Percentiles rank a stretch among this genome's conserved stretches.
Evolutionary conservation across 768 basidiomycete species (phyloP).

Genomic region (Dentipellis fragilis): DNA sequence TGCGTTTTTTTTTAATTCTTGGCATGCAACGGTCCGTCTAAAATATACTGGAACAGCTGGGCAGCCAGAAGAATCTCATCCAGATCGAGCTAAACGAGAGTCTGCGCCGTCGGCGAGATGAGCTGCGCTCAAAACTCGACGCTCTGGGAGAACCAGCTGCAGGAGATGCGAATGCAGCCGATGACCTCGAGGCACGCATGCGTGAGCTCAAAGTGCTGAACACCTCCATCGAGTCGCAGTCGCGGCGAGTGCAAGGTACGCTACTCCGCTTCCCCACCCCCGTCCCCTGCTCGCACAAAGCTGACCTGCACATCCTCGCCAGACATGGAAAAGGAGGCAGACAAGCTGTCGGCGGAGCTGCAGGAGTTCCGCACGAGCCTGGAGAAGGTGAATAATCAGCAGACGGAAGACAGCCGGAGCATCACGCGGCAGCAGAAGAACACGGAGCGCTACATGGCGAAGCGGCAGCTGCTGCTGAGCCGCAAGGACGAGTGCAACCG

Average conservation of each 20-base stretch:
- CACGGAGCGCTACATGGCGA: constrained; percentile 89
- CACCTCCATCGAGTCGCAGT: constrained; percentile 52
- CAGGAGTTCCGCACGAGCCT: constrained; percentile 57
- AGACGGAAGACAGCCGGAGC: constrained; percentile 75
- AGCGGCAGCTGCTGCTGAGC: constrained; percentile 72
- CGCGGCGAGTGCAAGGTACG: constrained; percentile 53
- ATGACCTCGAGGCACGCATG: constrained; percentile 57
- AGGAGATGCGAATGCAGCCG: constrained; percentile 45
- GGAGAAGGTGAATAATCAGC: constrained; percentile 73
- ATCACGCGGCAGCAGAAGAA: constrained; percentile 92
- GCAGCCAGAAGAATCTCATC: constrained; percentile 65
- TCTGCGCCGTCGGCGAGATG: constrained; percentile 69
- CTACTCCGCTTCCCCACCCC: background rate
- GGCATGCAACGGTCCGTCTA: background rate
- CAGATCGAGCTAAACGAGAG: constrained; percentile 93
- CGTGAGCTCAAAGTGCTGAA: constrained; percentile 65
- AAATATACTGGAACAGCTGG: constrained; percentile 36
- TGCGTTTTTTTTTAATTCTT: constrained; percentile 24
- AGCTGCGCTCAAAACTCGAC: constrained; percentile 69
- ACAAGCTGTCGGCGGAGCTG: constrained; percentile 47
- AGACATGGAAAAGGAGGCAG: constrained; percentile 71
- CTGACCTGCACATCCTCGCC: background rate
- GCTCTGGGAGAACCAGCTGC: constrained; percentile 51
- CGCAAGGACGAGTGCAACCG: constrained; percentile 93
- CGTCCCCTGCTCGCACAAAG: background rate